Evolutionary conservation across 768 basidiomycete genomes (phyloP).

Genomic region (Mycena albidolilacea): DNA sequence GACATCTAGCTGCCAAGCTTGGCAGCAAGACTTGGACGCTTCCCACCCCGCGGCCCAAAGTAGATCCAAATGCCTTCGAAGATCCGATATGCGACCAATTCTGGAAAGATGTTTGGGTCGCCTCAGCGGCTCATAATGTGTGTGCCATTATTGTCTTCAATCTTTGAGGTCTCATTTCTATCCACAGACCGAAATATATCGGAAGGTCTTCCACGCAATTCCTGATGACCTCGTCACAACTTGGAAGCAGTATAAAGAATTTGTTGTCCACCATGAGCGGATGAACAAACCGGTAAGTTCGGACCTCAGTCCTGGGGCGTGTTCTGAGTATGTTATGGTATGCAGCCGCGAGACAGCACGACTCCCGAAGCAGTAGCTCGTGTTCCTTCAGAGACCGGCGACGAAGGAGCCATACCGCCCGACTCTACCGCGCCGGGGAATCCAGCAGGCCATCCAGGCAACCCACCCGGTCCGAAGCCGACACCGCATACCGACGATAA

Average conservation of each 20-base stretch:
- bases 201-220: conserved; percentile 93
- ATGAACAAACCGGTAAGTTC: conserved; percentile 74
- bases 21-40: conserved; percentile 72
- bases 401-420: conserved; percentile 53
- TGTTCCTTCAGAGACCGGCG: conserved; percentile 71
- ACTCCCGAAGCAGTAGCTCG: conserved; percentile 64
- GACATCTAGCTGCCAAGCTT: conserved; percentile 67
- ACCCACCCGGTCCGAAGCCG: conserved; percentile 27
- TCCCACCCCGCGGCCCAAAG: conserved; percentile 75
- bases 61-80: conserved; percentile 85
- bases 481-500: conserved; percentile 41
- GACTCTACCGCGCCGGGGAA: conserved; percentile 42
- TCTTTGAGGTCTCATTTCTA: conserved; percentile 33
- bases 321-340: conserved; percentile 15
- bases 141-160: conserved; percentile 46
- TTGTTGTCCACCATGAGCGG: conserved; percentile 81
- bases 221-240: conserved; percentile 95
- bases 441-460: conserved; percentile 32
- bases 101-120: conserved; percentile 93
- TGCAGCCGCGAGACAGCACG: conserved; percentile 60
- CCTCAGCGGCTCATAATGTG: conserved; percentile 91
- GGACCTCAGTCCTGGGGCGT: conserved; percentile 26
- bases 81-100: conserved; percentile 92
- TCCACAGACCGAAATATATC: conserved; percentile 91
- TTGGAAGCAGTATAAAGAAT: conserved; percentile 96